These are phyloP conservation scores for Kwoniella europaea DNA, from an alignment of 768 basidiomycete genomes.

Conservation along the genomic window DNA sequence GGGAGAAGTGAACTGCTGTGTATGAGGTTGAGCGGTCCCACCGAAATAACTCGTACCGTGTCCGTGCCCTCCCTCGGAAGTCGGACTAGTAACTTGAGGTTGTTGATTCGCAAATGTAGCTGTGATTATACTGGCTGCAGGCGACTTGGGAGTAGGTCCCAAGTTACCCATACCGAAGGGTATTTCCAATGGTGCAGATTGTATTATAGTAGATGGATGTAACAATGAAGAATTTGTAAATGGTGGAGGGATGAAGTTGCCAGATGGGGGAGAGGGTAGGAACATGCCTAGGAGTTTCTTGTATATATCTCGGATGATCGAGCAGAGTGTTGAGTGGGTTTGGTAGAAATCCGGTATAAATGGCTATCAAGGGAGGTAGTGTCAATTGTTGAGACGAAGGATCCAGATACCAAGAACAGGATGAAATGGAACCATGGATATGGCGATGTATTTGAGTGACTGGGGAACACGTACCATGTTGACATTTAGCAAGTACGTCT, in stretches of 20 bases:
- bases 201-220: conserved; percentile 48
- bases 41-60: conserved; percentile 8
- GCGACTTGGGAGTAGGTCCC: conserved; percentile 15
- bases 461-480: conserved; percentile 40
- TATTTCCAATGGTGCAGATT: conserved; percentile 40
- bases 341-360: conserved; percentile 51
- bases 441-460: neutral
- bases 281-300: conserved; percentile 49
- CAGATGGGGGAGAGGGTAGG: conserved; percentile 35
- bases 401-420: too few species aligned
- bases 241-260: neutral
- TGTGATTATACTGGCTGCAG: conserved; percentile 23
- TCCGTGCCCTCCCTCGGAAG: conserved; percentile 10
- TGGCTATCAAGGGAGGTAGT: conserved; percentile 30
- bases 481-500: conserved; percentile 40
- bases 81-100: conserved; percentile 7
- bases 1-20: neutral
- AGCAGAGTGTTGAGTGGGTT: conserved; percentile 37
- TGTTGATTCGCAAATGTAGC: conserved; percentile 23
- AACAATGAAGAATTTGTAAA: conserved; percentile 20
- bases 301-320: conserved; percentile 54
- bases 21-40: conserved; percentile 8
- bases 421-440: neutral
- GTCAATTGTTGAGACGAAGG: neutral
- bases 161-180: conserved; percentile 9